Evolutionary conservation across 805 yeast species (phyloP).

Genomic region (Metschnikowia shivogae): DNA sequence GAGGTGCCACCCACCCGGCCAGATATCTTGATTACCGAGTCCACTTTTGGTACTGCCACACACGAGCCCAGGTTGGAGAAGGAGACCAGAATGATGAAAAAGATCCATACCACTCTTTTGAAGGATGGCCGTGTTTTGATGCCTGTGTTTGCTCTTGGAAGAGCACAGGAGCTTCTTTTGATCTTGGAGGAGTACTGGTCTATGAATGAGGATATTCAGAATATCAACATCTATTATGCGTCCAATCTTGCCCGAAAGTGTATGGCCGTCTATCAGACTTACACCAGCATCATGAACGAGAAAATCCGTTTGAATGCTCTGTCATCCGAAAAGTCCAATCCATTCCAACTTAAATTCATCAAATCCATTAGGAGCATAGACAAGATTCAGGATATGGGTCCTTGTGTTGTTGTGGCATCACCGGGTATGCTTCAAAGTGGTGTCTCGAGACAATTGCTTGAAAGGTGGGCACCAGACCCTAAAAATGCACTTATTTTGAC

Average conservation of each 20-base stretch:
- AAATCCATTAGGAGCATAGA: constrained; percentile 77
- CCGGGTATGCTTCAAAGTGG: constrained; percentile 99
- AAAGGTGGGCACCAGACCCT: constrained; percentile 96
- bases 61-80: constrained; percentile 87
- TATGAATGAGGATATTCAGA: constrained; percentile 73
- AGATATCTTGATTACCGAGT: constrained; percentile 86
- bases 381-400: constrained; percentile 86
- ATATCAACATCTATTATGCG: constrained; percentile 83
- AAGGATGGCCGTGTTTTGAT: constrained; percentile 89
- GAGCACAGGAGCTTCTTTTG: constrained; percentile 89
- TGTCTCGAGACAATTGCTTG: constrained; percentile 83
- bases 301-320: constrained; percentile 62
- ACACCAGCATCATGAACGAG: constrained; percentile 96
- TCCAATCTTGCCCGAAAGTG: constrained; percentile 92
- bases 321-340: constrained; percentile 49
- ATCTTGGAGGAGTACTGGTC: constrained; percentile 96
- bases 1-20: constrained; percentile 88
- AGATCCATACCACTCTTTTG: constrained; percentile 76
- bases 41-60: constrained; percentile 97
- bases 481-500: constrained; percentile 84
- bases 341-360: constrained; percentile 84
- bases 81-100: constrained; percentile 73
- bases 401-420: constrained; percentile 92
- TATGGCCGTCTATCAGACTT: constrained; percentile 95
- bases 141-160: constrained; percentile 95